Percentiles rank a stretch among this genome's conserved stretches.
Evolutionary conservation across 768 basidiomycete genomes (phyloP).

Genomic region (Clitopilus hobsonii): DNA sequence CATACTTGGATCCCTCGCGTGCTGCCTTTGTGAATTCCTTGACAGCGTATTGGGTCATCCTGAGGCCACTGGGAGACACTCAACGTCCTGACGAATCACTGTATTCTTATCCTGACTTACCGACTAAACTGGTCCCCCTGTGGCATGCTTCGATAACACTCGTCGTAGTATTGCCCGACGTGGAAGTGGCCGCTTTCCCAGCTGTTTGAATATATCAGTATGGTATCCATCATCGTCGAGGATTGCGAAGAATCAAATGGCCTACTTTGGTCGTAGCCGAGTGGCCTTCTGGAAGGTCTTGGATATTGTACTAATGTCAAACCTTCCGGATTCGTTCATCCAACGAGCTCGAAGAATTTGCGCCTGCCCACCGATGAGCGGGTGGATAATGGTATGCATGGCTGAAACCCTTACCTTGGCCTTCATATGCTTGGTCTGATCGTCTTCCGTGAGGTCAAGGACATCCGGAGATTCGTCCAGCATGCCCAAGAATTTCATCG

Average conservation of each 20-base stretch:
- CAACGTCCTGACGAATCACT: neutral
- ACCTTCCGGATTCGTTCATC: constrained; percentile 89
- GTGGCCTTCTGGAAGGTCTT: constrained; percentile 51
- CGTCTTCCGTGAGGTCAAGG: constrained; percentile 57
- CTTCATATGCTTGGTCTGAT: constrained; percentile 48
- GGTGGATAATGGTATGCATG: no score
- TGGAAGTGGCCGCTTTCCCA: constrained; percentile 88
- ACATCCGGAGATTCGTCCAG: constrained; percentile 35
- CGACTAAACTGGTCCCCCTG: constrained; percentile 38
- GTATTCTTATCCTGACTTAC: constrained; percentile 20
- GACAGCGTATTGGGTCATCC: constrained; percentile 64
- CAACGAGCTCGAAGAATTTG: constrained; percentile 82
- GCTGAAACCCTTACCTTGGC: no score
- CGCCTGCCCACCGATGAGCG: no score
- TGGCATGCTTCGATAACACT: constrained; percentile 56
- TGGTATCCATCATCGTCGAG: no score
- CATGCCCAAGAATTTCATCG: constrained; percentile 51
- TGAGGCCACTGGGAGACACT: constrained; percentile 41
- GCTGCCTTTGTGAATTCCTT: constrained; percentile 68
- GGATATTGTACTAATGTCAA: constrained; percentile 58
- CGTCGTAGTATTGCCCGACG: constrained; percentile 85
- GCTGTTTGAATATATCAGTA: constrained; percentile 25
- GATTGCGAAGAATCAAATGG: neutral
- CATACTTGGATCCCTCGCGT: constrained; percentile 84
- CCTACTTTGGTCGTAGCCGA: constrained; percentile 45